Percentiles rank a stretch among this genome's conserved stretches.
Evolutionary conservation across 1,284 basidiomycete genomes (phyloP).

Genomic region (Malassezia brasiliensis): DNA sequence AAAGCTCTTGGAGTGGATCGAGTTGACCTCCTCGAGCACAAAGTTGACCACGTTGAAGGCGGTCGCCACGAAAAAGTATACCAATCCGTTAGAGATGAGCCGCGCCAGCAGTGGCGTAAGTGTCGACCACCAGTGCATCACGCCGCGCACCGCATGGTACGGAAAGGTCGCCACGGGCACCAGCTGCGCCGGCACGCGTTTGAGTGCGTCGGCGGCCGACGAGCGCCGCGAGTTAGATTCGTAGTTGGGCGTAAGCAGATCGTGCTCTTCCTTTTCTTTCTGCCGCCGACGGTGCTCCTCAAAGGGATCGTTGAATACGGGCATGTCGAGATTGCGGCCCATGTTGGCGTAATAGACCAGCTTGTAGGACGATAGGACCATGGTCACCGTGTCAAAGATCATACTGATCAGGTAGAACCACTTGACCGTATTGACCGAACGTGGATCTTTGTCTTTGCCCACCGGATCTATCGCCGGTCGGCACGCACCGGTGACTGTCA

Average conservation of each 20-base stretch:
- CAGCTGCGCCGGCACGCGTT: not conserved
- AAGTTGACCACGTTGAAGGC: slow-evolving; percentile 33
- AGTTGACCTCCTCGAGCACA: slow-evolving; percentile 16
- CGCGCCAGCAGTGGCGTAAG: slow-evolving; percentile 27
- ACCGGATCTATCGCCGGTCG: slow-evolving; percentile 9
- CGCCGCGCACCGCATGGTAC: not conserved
- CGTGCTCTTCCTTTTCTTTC: not conserved
- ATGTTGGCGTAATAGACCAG: slow-evolving; percentile 16
- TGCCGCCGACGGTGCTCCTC: slow-evolving; percentile 2
- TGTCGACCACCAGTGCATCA: slow-evolving; percentile 12
- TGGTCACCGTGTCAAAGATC: slow-evolving; percentile 23
- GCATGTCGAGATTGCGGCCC: slow-evolving; percentile 6
- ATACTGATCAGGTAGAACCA: slow-evolving; percentile 32
- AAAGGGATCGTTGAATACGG: slow-evolving; percentile 11
- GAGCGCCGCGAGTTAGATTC: not conserved
- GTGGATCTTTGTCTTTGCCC: not conserved
- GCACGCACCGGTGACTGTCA: slow-evolving; percentile 19
- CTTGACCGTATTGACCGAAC: slow-evolving; percentile 18
- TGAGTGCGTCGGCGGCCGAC: not conserved
- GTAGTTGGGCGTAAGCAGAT: not conserved
- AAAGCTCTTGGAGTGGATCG: slow-evolving; percentile 24
- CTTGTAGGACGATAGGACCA: slow-evolving; percentile 24
- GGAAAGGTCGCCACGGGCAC: not conserved
- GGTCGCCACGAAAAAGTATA: slow-evolving; percentile 26
- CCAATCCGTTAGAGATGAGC: slow-evolving; percentile 25